Evolutionary conservation across 2,329 filamentous ascomycete genomes (phyloP), one percentile per base, ranked within the genome.

Genomic region (Nemania diffusa): DNA sequence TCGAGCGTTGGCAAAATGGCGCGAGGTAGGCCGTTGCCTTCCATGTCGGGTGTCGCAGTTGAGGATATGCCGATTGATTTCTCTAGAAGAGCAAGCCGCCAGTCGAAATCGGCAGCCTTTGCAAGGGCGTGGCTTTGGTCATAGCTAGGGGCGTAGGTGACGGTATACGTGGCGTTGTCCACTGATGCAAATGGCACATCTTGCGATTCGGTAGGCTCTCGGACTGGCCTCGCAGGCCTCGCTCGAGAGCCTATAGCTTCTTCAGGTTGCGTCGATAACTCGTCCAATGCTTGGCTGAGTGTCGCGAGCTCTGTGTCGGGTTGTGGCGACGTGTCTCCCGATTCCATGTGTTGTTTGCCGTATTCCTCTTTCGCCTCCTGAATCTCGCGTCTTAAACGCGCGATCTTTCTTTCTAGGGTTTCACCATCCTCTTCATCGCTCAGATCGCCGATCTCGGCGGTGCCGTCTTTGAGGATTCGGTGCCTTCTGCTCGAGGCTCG

Each of bases 21-120:
- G 55, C 87, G 83, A 13, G 87, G 84, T 4, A 87, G 76, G 17
- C 84, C 84, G 62, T 88, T 85, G 1, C 85, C 79, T 71, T 85
- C 88, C 34, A 86, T 80, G 72, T 90, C 89, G 0, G 91, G 86
- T 71, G 92, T 83, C 11, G 88, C 86, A 0, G 90, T 88, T 24
- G 90, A 89, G 46, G 89, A 91, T 56, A 97, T 86, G 9, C 96
- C 96, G 29, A 99, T 86, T 1, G 90, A 87, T 72, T 89, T 89
- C 81, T 99, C 96, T 55, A 99, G 83, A 32, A 91, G 83, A 2
- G 91, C 83, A 22, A 99, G 87, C 5, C 96, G 89, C 32, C 88
- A 86, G 77, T 98, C 95, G 74, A 99, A 97, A 69, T 96, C 92
- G 26, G 94, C 92, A 6, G 93, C 91, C 78, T 94, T 92, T 37